Evolutionary conservation across 495 filamentous ascomycete genomes (phyloP).

Genomic region (Aspergillus wentii): DNA sequence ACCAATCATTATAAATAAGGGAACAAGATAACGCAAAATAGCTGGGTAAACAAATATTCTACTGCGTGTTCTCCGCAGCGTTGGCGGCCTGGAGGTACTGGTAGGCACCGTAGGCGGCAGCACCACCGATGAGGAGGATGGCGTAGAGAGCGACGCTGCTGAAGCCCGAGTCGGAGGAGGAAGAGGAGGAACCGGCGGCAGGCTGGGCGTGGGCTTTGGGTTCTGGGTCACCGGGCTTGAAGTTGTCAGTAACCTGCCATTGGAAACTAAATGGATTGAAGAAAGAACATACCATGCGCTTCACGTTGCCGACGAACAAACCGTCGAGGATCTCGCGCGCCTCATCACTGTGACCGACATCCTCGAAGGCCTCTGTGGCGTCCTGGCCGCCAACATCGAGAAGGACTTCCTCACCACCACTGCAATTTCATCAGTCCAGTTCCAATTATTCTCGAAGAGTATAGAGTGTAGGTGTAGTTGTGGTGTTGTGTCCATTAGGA

Average conservation of each 20-base stretch:
- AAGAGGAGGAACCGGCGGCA: slow-evolving; percentile 38
- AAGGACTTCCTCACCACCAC: slow-evolving; percentile 96
- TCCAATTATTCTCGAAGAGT: neutral
- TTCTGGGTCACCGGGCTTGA: slow-evolving; percentile 78
- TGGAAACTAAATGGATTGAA: slow-evolving; percentile 2
- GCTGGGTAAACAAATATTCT: too few species aligned
- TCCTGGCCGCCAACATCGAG: slow-evolving; percentile 96
- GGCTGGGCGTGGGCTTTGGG: slow-evolving; percentile 56
- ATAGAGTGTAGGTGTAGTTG: too few species aligned
- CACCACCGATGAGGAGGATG: slow-evolving; percentile 70
- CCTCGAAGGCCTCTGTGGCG: slow-evolving; percentile 97
- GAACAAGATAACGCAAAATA: neutral
- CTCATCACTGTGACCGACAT: slow-evolving; percentile 99
- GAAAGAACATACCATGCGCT: slow-evolving; percentile 67
- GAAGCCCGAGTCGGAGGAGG: slow-evolving; percentile 43
- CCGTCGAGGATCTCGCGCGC: slow-evolving; percentile 88
- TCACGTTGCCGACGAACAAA: slow-evolving; percentile 73
- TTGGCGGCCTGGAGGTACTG: slow-evolving; percentile 71
- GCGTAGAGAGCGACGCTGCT: slow-evolving; percentile 70
- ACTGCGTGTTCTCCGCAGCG: slow-evolving; percentile 23
- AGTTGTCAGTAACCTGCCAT: slow-evolving; percentile 3
- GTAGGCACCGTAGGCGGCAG: slow-evolving; percentile 76
- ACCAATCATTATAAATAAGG: slow-evolving; percentile 7
- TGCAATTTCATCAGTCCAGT: slow-evolving; percentile 27
- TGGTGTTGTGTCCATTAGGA: slow-evolving; percentile 5